A percentile compares a stretch with the other conserved stretches of the same genome.
Evolutionary conservation across 805 yeast species (phyloP).

Genomic region (Ogataea nitratoaversa): DNA sequence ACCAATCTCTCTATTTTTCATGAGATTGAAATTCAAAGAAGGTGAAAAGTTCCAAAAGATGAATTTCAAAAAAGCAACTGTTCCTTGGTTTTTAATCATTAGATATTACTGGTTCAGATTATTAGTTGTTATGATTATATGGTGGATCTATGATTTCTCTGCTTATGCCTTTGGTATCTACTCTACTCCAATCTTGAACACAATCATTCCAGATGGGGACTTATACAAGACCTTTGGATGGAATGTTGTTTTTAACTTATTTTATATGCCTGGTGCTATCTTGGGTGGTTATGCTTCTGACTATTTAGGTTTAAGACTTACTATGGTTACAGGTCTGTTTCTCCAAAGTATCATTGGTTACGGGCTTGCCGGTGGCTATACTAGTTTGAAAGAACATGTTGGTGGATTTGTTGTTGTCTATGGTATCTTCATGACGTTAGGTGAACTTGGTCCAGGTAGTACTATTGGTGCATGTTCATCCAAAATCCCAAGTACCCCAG

Average conservation of each 20-base stretch:
- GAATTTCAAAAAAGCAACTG: slow-evolving; percentile 56
- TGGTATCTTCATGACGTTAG: slow-evolving; percentile 82
- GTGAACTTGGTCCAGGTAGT: slow-evolving; percentile 95
- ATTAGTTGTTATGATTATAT: slow-evolving; percentile 63
- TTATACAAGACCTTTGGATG: slow-evolving; percentile 81
- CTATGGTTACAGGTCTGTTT: slow-evolving; percentile 63
- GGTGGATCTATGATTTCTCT: slow-evolving; percentile 91
- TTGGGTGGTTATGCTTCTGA: slow-evolving; percentile 85
- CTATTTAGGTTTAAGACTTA: slow-evolving; percentile 84
- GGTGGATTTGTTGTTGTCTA: slow-evolving; percentile 82
- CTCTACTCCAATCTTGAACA: slow-evolving; percentile 63
- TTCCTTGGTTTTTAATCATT: slow-evolving; percentile 66
- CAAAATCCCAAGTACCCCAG: slow-evolving; percentile 79
- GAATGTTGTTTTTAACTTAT: slow-evolving; percentile 83
- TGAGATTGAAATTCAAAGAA: slow-evolving; percentile 74
- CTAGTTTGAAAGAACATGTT: slow-evolving; percentile 50
- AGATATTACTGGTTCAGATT: slow-evolving; percentile 86
- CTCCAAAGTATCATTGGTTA: slow-evolving; percentile 78
- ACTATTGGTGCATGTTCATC: slow-evolving; percentile 85
- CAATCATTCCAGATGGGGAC: slow-evolving; percentile 54
- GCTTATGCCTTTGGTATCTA: slow-evolving; percentile 84
- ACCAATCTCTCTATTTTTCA: slow-evolving; percentile 70
- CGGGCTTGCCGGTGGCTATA: slow-evolving; percentile 73
- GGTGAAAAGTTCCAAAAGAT: slow-evolving; percentile 66
- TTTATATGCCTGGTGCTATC: slow-evolving; percentile 87